These are phyloP conservation scores for Centaurea solstitialis DNA, from an alignment of 129 eudicot genomes.

Conservation along the genomic window DNA sequence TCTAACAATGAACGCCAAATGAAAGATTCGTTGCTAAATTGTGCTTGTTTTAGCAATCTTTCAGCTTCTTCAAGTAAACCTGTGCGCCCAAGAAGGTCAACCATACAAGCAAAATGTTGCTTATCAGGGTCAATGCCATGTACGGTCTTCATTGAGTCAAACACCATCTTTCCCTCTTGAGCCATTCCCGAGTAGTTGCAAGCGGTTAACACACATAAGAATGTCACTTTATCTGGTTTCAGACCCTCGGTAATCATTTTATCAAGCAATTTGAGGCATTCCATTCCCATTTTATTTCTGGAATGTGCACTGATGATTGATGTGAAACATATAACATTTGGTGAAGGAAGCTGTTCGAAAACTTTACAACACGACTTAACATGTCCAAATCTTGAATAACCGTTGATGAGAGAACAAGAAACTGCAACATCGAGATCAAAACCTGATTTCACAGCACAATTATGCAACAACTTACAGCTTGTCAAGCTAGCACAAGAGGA, in stretches of 20 bases:
- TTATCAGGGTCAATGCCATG: conserved; percentile 54
- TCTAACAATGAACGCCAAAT: conserved; percentile 66
- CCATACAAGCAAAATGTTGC: conserved; percentile 65
- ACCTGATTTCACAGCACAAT: conserved; percentile 58
- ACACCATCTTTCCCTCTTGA: conserved; percentile 55
- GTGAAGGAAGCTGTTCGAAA: conserved; percentile 38
- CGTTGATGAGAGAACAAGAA: conserved; percentile 50
- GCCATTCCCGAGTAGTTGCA: conserved; percentile 71
- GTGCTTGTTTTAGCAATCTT: conserved; percentile 43
- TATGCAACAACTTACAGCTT: conserved; percentile 55
- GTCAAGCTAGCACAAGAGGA: conserved; percentile 42
- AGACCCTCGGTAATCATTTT: conserved; percentile 48
- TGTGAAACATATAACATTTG: conserved; percentile 58
- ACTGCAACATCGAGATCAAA: conserved; percentile 50
- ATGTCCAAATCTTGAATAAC: conserved; percentile 55
- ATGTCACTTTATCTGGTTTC: conserved; percentile 68
- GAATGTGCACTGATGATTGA: conserved; percentile 60
- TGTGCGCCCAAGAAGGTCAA: conserved; percentile 71
- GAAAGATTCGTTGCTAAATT: conserved; percentile 32
- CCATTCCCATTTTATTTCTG: conserved; percentile 51
- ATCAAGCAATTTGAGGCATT: conserved; percentile 50
- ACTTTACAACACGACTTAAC: conserved; percentile 30
- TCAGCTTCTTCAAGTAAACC: conserved; percentile 73
- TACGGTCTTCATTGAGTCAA: conserved; percentile 48
- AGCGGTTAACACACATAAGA: conserved; percentile 57